A percentile compares a stretch with the other conserved stretches of the same genome.
phyloP scores from a whole-genome alignment of 73 alveolate genomes.

The Blepharisma stoltei region DNA sequence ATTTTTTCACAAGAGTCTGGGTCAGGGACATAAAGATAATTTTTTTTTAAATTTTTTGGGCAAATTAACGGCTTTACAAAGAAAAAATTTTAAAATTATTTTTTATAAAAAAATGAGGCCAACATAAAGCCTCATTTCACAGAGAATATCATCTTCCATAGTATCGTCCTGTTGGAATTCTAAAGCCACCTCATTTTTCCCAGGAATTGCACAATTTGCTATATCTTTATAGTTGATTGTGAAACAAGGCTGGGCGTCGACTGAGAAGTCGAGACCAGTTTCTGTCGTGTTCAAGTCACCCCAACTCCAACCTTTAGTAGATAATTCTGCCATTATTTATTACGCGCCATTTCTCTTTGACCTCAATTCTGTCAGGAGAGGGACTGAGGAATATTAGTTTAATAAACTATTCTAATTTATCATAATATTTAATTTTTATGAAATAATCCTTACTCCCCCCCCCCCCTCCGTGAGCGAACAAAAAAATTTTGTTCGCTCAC shows the following conservation, averaged over 20 bases:
- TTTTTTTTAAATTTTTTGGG: slow-evolving; percentile 50
- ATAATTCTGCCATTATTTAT: slow-evolving; percentile 32
- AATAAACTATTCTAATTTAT: too few species aligned
- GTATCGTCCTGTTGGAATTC: slow-evolving; percentile 72
- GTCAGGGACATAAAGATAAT: slow-evolving; percentile 39
- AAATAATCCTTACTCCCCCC: too few species aligned
- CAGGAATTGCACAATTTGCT: slow-evolving; percentile 56
- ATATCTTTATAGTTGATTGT: slow-evolving; percentile 44
- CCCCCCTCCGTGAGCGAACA: too few species aligned
- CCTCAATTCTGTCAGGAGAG: too few species aligned
- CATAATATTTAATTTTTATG: too few species aligned
- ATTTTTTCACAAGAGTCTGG: slow-evolving; percentile 70
- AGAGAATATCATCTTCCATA: slow-evolving; percentile 58
- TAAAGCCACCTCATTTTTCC: slow-evolving; percentile 86
- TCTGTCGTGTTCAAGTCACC: slow-evolving; percentile 47
- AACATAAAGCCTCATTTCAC: slow-evolving; percentile 84
- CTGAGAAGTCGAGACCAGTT: slow-evolving; percentile 41
- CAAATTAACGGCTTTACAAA: slow-evolving; percentile 49
- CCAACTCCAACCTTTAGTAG: slow-evolving; percentile 67
- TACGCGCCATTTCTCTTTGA: too few species aligned
- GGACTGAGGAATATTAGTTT: too few species aligned
- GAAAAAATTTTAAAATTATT: slow-evolving; percentile 49
- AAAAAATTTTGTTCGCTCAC: too few species aligned
- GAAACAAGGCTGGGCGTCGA: slow-evolving; percentile 43
- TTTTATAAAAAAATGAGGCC: slow-evolving; percentile 60